Base-by-base conservation (phyloP, 2,329 filamentous ascomycete genomes). In the Aspergillus brasiliensis region DNA sequence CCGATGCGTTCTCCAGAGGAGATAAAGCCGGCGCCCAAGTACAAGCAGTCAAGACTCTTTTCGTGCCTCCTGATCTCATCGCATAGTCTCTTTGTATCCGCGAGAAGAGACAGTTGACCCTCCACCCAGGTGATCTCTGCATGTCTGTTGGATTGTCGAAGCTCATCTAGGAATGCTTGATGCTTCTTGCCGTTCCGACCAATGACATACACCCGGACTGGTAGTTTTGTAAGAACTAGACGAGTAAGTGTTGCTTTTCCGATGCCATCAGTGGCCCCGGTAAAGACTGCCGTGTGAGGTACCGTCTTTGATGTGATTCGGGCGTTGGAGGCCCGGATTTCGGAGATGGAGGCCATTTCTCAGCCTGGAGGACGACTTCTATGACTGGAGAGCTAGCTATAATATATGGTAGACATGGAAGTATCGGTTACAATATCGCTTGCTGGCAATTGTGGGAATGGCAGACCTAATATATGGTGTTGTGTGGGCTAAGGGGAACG, bases 71-170 rank as follows among this genome's bases (percentile, higher is more conserved):
- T 46, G 23, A 56, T 48, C 17, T 47, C 53, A 31, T 56, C 53
- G 13, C 40, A 47, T 6, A 56, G 40, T 4, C n/a, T 31, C 25
- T 47, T 56, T 8, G 40, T 47, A 13, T 56, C 53, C 8, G n/a
- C 53, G 3, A 56, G 42, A n/a, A 56, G 53, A 13, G 53, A 56
- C 40, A 56, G n/a, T 37, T 56, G 53, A 19, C 53, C 53, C 37
- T 56, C 53, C 6, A 56, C 25, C 40, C 38, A 56, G 53, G 47
- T 46, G 11, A 56, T 47, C 11, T 47, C 2, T 31, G 53, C 53
- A 8, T 34, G 25, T 17, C 47, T 56, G 28, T 56, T 56, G 53
- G 25, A 28, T 5, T 34, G 17, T 11, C 53, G 53, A 21, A 56
- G 53, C 38, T 31, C 11, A 21, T 34, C 27, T 8, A 56, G 17